Base-by-base conservation (phyloP, 2,329 filamentous ascomycete genomes). In the Eutypa lata region DNA sequence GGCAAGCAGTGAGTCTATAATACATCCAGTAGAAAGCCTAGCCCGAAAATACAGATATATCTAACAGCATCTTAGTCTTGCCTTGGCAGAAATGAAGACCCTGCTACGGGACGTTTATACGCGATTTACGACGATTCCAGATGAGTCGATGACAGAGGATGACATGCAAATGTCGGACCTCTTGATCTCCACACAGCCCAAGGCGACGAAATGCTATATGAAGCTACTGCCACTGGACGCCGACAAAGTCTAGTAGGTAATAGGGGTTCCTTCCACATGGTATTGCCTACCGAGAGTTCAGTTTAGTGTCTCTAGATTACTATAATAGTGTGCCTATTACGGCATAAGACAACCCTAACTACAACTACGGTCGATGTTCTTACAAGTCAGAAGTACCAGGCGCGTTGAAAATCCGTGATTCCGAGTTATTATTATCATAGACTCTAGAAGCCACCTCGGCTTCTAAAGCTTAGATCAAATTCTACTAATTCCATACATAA, bases 151-250 rank as follows among this genome's bases (percentile, higher is more conserved):
- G 76, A 80, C 75, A 58, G 70, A 69, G 6, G 76, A 75, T 28
- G 76, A 76, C 22, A 88, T 89, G 86, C 73, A 74, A 33, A 82
- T 88, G 75, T 78, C 82, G 21, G 85, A 89, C 61, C 85, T 88
- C 64, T 73, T 88, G 31, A 87, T 89, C 51, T 87, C 86, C 8
- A 80, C 84, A 16, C 75, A 86, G 46, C 86, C 86, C 0, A 65
- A 76, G 42, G 83, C 79, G 6, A 79, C 86, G 64, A 78, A 68
- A 49, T 89, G 86, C 58, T 68, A 82, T 51, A 63, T 89, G 47
- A 72, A 67, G 47, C 80, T 84, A 54, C 60, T 73, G 14, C 71
- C 75, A 1, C 37, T 61, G 3, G 54, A 51, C 56, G 54, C 46
- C 58, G 42, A 26, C 35, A 26, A 18, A 14, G 14, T n/a, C 42